Percentiles rank a stretch among this genome's conserved stretches.
These are phyloP conservation scores for Volvox africanus DNA, from an alignment of 139 green algal genomes.

Conservation along the genomic window DNA sequence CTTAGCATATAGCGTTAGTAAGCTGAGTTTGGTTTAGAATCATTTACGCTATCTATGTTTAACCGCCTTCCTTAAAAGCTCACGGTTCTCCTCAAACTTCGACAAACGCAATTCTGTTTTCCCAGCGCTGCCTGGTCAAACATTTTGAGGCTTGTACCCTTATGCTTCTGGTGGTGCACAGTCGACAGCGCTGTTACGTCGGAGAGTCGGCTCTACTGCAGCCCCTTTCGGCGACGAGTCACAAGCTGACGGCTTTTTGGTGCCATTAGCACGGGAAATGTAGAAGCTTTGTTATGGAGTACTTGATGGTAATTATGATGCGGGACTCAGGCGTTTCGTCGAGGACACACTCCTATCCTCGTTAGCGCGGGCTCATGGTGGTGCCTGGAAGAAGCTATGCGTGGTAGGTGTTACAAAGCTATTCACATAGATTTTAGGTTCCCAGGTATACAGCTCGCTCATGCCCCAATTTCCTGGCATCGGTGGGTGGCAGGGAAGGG, in stretches of 20 bases:
- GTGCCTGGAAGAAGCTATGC: slow-evolving; percentile 8
- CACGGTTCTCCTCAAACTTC: background rate
- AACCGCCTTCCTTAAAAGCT: background rate
- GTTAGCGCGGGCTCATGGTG: background rate
- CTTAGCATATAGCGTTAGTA: background rate
- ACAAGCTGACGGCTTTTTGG: background rate
- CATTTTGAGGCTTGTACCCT: background rate
- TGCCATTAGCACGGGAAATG: background rate
- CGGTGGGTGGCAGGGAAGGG: background rate
- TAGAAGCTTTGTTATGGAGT: background rate
- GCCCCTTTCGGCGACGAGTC: background rate
- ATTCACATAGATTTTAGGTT: background rate
- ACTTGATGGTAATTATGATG: background rate
- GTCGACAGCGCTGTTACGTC: background rate
- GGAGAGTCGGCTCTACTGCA: background rate
- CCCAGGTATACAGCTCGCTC: background rate
- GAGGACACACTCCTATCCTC: background rate
- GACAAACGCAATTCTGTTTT: background rate
- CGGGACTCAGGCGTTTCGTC: background rate
- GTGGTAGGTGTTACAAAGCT: background rate
- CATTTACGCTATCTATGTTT: background rate
- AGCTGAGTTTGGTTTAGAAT: background rate
- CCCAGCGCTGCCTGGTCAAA: background rate
- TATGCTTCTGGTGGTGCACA: background rate
- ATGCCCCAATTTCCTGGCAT: background rate